A percentile compares a stretch with the other conserved stretches of the same genome.
phyloP scores from a whole-genome alignment of 1,139 yeast species.

The Groenewaldozyma auringiensis region DNA sequence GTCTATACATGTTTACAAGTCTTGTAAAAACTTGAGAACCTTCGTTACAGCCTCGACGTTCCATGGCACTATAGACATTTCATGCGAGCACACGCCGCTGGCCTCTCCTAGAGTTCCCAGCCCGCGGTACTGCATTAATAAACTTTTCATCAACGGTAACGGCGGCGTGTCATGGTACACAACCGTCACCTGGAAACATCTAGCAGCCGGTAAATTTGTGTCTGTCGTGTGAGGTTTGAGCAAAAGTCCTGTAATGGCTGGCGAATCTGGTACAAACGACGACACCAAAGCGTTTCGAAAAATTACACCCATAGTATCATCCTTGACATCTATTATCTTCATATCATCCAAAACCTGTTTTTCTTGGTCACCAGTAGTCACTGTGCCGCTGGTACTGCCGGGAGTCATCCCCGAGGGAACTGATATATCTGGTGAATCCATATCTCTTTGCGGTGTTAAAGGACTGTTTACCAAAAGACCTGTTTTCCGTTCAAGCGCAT shows the following conservation, averaged over 20 bases:
- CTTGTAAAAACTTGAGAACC: constrained; percentile 29
- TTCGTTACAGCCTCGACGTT: constrained; percentile 72
- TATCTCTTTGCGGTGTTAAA: constrained; percentile 29
- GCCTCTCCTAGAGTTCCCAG: constrained; percentile 46
- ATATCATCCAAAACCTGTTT: constrained; percentile 18
- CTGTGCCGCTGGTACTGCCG: background rate
- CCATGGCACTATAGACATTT: constrained; percentile 59
- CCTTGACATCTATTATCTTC: constrained; percentile 27
- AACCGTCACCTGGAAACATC: constrained; percentile 22
- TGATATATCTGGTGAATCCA: constrained; percentile 35
- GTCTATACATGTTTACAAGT: too few species aligned
- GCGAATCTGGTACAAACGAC: constrained; percentile 2
- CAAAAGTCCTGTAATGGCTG: constrained; percentile 8
- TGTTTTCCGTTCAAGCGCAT: background rate
- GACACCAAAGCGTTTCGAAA: constrained; percentile 28
- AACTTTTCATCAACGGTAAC: constrained; percentile 45
- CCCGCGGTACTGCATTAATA: constrained; percentile 62
- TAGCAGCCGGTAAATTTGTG: background rate
- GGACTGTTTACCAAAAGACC: constrained; percentile 15
- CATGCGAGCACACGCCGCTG: constrained; percentile 35
- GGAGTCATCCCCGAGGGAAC: constrained; percentile 5
- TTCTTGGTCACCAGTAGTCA: background rate
- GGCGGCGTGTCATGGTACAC: constrained; percentile 27
- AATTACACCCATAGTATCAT: constrained; percentile 56
- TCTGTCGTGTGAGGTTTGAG: constrained; percentile 6